A percentile compares a stretch with the other conserved stretches of the same genome.
Evolutionary conservation across 1,139 yeast species (phyloP).

Genomic region (Lodderomyces metapsilosis): DNA sequence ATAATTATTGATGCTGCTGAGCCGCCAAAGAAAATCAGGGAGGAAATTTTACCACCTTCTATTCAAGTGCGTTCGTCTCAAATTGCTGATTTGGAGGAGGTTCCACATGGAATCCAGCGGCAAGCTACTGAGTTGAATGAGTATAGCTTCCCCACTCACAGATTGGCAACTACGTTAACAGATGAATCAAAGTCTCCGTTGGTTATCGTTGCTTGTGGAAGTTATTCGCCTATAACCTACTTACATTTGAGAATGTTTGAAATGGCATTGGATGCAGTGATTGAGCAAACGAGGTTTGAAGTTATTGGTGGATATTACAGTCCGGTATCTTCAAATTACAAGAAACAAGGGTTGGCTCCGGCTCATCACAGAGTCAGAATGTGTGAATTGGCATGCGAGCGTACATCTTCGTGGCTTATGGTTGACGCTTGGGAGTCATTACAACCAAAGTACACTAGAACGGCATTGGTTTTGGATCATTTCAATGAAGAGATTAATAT

Average conservation of each 20-base stretch:
- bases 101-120: slow-evolving; percentile 87
- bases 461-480: slow-evolving; percentile 94
- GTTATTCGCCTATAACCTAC: slow-evolving; percentile 93
- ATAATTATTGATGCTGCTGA: slow-evolving; percentile 4
- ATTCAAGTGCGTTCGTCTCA: slow-evolving; percentile 61
- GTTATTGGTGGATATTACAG: slow-evolving; percentile 96
- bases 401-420: slow-evolving; percentile 97
- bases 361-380: slow-evolving; percentile 88
- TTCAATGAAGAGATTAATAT: slow-evolving; percentile 93
- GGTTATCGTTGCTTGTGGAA: slow-evolving; percentile 96
- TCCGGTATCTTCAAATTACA: slow-evolving; percentile 94
- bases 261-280: slow-evolving; percentile 94
- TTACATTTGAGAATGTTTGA: slow-evolving; percentile 95
- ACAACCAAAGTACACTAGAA: slow-evolving; percentile 87
- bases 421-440: slow-evolving; percentile 99
- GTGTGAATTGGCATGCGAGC: slow-evolving; percentile 97
- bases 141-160: slow-evolving; percentile 82
- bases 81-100: slow-evolving; percentile 93
- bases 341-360: slow-evolving; percentile 89
- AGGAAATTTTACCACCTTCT: slow-evolving; percentile 37
- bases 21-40: neutral
- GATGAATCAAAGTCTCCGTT: slow-evolving; percentile 84
- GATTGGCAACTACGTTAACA: slow-evolving; percentile 68
- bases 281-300: slow-evolving; percentile 90
- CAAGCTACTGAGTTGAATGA: slow-evolving; percentile 71